These are phyloP conservation scores for Solanum pennellii DNA, from an alignment of 257 asterid species.

Conservation along the genomic window DNA sequence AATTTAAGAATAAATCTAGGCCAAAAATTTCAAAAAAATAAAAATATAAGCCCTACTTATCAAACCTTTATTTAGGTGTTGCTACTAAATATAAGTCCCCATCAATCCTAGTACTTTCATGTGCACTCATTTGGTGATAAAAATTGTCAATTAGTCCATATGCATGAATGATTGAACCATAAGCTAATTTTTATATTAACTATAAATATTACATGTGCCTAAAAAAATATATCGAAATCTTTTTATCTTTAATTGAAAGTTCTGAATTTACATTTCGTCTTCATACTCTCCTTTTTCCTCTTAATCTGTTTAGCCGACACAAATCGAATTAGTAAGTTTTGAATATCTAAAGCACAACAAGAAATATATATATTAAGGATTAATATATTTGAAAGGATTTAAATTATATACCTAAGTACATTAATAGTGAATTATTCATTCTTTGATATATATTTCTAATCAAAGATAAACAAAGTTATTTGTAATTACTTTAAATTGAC, in stretches of 20 bases:
- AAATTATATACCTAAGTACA: neutral
- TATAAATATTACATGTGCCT: constrained; percentile 18
- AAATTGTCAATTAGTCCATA: neutral
- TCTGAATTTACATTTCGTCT: neutral
- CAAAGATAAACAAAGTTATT: neutral
- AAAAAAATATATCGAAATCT: constrained; percentile 4
- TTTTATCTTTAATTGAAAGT: accelerated
- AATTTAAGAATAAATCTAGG: neutral
- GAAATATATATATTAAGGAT: neutral
- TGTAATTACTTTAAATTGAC: neutral
- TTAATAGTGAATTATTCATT: neutral
- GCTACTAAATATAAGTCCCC: neutral
- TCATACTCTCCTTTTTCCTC: neutral
- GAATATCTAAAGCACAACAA: neutral
- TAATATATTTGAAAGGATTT: neutral
- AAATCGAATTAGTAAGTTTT: neutral
- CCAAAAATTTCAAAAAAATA: neutral
- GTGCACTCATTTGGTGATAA: neutral
- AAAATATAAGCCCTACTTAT: neutral
- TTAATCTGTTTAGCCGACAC: neutral
- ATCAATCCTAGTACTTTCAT: neutral
- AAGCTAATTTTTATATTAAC: neutral
- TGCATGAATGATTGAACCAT: neutral
- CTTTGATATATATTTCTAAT: neutral
- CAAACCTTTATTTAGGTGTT: neutral